Base-by-base conservation (phyloP, 2,329 filamentous ascomycete genomes). In the Dactylellina cionopaga region DNA sequence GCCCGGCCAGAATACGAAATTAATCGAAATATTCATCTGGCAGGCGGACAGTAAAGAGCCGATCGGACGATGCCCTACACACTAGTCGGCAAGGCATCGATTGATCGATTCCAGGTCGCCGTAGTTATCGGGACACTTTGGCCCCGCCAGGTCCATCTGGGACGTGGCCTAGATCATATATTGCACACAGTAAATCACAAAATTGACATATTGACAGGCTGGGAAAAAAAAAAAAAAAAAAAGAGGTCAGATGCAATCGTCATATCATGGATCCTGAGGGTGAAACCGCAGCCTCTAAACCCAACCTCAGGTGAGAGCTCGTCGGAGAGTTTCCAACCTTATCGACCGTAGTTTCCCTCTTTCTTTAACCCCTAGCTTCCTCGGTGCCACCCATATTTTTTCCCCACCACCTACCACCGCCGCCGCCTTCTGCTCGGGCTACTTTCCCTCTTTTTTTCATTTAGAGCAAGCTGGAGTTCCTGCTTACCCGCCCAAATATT, bases 281-380 rank as follows among this genome's bases (percentile, higher is more conserved):
- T 17, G 25, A 31, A 41, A 52, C 22, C 19, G 13, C 33, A n/a
- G 24, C 24, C 31, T 51, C 31, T 22, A 35, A 7, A 22, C 39
- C 19, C 41, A 24, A 44, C 29, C 19, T 60, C 41, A 31, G 39
- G 27, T 58, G 33, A 55, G 65, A 70, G 65, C 65, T 70, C 65
- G 43, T 56, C 65, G 65, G 65, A 70, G 65, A 17, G 39, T 70
- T 70, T 69, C 19, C 10, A 29, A 55, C 13, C 49, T 51, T 58
- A 63, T 56, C 65, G 24, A 51, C n/a, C n/a, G n/a, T n/a, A n/a
- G n/a, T n/a, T n/a, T 35, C 54, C 31, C 33, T 60, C 13, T 25
- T 17, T 11, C n/a, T 37, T 56, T 47, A 25, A 24, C 47, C 24
- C 56, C 65, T 70, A 70, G 65, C 13, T 39, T 47, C 22, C 31